Conservation (phyloP, 331 rosid species). For the Quercus tomentella region DNA sequence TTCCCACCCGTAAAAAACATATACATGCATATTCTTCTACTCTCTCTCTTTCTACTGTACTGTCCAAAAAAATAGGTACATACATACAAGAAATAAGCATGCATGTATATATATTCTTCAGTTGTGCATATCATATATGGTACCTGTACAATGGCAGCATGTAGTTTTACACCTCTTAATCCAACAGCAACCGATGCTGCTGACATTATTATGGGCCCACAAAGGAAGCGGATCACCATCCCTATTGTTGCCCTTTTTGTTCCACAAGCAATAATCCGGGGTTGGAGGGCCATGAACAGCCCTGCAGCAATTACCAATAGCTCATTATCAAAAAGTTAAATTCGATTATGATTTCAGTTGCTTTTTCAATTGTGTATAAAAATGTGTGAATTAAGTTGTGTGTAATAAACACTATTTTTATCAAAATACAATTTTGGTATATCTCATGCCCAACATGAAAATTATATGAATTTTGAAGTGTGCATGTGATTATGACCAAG, state of each 20-base stretch:
- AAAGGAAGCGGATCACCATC: conserved; percentile 58
- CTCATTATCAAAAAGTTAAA: neutral
- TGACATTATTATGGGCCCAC: conserved; percentile 60
- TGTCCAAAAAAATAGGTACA: neutral
- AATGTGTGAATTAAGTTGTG: too few species aligned
- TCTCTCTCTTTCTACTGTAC: too few species aligned
- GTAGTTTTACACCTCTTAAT: conserved; percentile 46
- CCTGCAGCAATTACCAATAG: conserved; percentile 36
- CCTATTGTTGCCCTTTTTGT: conserved; percentile 55
- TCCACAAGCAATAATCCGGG: conserved; percentile 65
- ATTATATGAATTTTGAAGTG: neutral
- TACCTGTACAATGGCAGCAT: conserved; percentile 76
- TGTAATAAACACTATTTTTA: neutral
- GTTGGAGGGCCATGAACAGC: conserved; percentile 78
- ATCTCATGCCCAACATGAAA: neutral
- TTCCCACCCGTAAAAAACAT: neutral
- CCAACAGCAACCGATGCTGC: conserved; percentile 54
- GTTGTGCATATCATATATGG: neutral
- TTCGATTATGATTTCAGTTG: too few species aligned
- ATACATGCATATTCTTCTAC: neutral
- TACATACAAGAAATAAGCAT: neutral
- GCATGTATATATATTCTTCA: neutral
- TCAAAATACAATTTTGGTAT: conserved; percentile 1
- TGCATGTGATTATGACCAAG: conserved; percentile 13
- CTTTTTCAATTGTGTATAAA: too few species aligned